Base-by-base conservation (phyloP, 2,329 filamentous ascomycete species). In the Epichloe gansuensis region DNA sequence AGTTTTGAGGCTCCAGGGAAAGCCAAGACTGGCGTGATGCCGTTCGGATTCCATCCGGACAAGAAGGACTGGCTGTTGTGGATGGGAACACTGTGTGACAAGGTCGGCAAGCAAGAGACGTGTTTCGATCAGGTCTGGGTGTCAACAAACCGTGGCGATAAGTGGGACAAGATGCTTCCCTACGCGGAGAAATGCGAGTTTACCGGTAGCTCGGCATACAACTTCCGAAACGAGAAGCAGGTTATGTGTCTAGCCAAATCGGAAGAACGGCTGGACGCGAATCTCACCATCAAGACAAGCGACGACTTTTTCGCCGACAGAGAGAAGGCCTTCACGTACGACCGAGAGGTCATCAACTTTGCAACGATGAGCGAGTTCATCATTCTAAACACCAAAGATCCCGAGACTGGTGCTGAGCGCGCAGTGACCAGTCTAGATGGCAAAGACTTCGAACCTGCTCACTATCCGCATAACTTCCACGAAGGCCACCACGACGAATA, bases 301-400 rank as follows among this genome's bases (percentile, higher is more conserved):
- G 76, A 87, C 43, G 82, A 94, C 61, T 89, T 84, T 69, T 94
- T 94, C 62, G 70, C 73, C 12, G 77, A 83, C 50, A 75, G 81
- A 56, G 77, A 82, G 59, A 55, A 55, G 4, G 49, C 59, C 9
- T 75, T 79, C 25, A 78, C 90, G 54, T 64, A 62, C 34, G 61
- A 65, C 1, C n/a, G 53, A n/a, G 50, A 54, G 31, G 85, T 95
- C 42, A 81, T 85, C 59, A 84, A 85, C 59, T 97, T 95, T 67
- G 91, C 89, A 2, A 94, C 86, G 5, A 97, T 96, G 91, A 84
- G 86, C 40, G 93, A 98, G 65, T 98, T 95, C 66, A 93, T 98
- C 61, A 81, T 98, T 40, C 85, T 95, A 48, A 90, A 90, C 2
- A 83, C 84, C 5, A 77, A 84, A 54, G 81, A 89, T 53, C 73